Evolutionary conservation across 352 stramenopile species (phyloP).

Genomic region (Saprolegnia diclina): DNA sequence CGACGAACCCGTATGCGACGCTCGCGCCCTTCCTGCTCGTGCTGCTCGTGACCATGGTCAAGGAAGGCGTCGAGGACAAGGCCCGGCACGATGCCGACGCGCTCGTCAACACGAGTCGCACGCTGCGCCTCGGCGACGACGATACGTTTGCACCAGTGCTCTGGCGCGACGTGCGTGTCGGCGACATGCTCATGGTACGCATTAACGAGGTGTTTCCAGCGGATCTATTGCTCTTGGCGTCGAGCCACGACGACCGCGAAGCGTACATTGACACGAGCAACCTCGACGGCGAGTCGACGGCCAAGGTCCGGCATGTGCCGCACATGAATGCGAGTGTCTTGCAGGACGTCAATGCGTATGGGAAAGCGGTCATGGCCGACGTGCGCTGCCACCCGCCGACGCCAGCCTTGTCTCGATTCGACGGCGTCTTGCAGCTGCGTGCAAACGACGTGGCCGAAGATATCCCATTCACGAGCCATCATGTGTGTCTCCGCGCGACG

Average conservation of each 20-base stretch:
- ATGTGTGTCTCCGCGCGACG: conserved; percentile 70
- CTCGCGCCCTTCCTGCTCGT: conserved; percentile 71
- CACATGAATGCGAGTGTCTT: conserved; percentile 51
- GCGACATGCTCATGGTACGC: conserved; percentile 79
- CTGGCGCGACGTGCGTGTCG: conserved; percentile 85
- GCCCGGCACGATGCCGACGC: conserved; percentile 57
- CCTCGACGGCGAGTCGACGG: conserved; percentile 72
- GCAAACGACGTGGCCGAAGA: conserved; percentile 36
- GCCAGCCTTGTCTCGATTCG: conserved; percentile 68
- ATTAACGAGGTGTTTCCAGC: conserved; percentile 87
- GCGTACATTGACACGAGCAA: conserved; percentile 76
- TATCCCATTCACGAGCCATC: conserved; percentile 67
- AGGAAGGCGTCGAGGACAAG: conserved; percentile 73
- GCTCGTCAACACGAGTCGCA: conserved; percentile 53
- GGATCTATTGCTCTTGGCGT: conserved; percentile 86
- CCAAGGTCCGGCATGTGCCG: conserved; percentile 65
- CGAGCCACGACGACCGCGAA: conserved; percentile 56
- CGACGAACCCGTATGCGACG: conserved; percentile 83
- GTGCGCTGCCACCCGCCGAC: conserved; percentile 71
- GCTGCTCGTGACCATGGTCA: conserved; percentile 73
- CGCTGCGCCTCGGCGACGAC: conserved; percentile 39
- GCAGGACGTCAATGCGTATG: conserved; percentile 40
- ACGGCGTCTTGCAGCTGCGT: conserved; percentile 42
- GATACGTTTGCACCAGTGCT: conserved; percentile 22
- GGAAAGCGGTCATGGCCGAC: conserved; percentile 38